Conservation (phyloP, 2,329 filamentous ascomycete species). For the Cladosporium sp. region DNA sequence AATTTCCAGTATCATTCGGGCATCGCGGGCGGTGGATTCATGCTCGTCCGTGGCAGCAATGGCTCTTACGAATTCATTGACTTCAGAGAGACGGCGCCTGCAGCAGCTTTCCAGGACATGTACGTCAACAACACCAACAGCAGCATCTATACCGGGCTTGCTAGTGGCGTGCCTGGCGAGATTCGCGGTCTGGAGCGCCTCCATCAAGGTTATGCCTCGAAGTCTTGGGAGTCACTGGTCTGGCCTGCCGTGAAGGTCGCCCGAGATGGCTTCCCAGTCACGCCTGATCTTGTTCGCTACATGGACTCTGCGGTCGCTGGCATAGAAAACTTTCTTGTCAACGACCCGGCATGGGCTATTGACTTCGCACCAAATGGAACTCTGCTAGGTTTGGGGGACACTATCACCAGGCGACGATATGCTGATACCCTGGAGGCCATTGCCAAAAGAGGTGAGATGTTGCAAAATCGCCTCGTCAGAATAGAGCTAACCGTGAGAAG, state of each 20-base stretch:
- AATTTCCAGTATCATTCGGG: slow-evolving; percentile 51
- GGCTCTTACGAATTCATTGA: slow-evolving; percentile 85
- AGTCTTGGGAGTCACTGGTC: slow-evolving; percentile 59
- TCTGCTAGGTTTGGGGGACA: slow-evolving; percentile 68
- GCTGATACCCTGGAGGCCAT: slow-evolving; percentile 76
- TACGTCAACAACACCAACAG: slow-evolving; percentile 65
- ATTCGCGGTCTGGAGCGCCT: slow-evolving; percentile 74
- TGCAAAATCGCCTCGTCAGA: neutral
- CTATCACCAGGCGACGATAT: slow-evolving; percentile 75
- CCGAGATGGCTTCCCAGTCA: slow-evolving; percentile 68
- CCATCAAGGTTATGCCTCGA: slow-evolving; percentile 64
- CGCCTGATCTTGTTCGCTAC: slow-evolving; percentile 68
- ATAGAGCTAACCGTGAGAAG: neutral
- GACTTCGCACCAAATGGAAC: slow-evolving; percentile 86
- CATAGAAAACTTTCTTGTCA: slow-evolving; percentile 62
- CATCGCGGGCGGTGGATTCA: slow-evolving; percentile 87
- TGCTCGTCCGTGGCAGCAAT: slow-evolving; percentile 67
- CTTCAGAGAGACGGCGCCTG: slow-evolving; percentile 84
- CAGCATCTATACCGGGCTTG: slow-evolving; percentile 50
- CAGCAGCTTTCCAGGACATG: slow-evolving; percentile 79
- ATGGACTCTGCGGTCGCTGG: slow-evolving; percentile 55
- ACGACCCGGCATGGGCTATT: slow-evolving; percentile 74
- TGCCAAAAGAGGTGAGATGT: slow-evolving; percentile 56
- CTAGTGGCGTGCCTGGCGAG: slow-evolving; percentile 66
- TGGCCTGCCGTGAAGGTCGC: slow-evolving; percentile 71